phyloP scores from a whole-genome alignment of 345 rosid species.

The Heritiera littoralis region DNA sequence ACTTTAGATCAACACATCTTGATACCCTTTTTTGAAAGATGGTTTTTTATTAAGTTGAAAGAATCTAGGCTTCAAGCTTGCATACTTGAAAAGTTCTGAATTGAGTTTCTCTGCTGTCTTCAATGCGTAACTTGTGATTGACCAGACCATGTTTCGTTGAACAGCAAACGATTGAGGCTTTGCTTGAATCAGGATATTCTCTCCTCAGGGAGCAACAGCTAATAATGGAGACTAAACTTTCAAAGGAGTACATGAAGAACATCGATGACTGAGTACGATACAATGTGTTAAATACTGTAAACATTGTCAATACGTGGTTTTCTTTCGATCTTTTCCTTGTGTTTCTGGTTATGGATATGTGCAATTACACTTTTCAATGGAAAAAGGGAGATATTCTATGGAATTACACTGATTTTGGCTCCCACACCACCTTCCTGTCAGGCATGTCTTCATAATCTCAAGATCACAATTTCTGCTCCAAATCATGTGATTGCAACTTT shows the following conservation, averaged over 20 bases:
- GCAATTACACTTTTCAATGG: neutral
- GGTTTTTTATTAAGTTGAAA: neutral
- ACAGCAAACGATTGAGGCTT: constrained; percentile 95
- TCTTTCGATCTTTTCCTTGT: neutral
- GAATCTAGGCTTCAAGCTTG: neutral
- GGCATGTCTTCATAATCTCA: neutral
- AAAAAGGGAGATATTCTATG: neutral
- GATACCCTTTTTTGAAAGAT: too few relatives aligned
- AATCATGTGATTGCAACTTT: neutral
- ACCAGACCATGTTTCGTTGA: constrained; percentile 14
- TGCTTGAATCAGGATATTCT: constrained; percentile 86
- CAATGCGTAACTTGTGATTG: neutral
- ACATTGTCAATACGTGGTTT: neutral
- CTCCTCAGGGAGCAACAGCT: constrained; percentile 75
- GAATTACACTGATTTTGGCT: neutral
- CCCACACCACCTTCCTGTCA: neutral
- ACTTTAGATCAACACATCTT: neutral
- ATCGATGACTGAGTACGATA: constrained; percentile 43
- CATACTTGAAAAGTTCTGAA: neutral
- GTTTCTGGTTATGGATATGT: neutral
- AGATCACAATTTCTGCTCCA: neutral
- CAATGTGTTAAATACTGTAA: neutral
- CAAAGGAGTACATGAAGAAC: constrained; percentile 93
- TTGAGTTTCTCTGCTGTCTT: constrained; percentile 13
- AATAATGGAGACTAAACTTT: constrained; percentile 74